Evolutionary conservation across 139 green algal genomes (phyloP), one percentile per base, ranked within the genome.

Genomic region (Mychonastes homosphaera): DNA sequence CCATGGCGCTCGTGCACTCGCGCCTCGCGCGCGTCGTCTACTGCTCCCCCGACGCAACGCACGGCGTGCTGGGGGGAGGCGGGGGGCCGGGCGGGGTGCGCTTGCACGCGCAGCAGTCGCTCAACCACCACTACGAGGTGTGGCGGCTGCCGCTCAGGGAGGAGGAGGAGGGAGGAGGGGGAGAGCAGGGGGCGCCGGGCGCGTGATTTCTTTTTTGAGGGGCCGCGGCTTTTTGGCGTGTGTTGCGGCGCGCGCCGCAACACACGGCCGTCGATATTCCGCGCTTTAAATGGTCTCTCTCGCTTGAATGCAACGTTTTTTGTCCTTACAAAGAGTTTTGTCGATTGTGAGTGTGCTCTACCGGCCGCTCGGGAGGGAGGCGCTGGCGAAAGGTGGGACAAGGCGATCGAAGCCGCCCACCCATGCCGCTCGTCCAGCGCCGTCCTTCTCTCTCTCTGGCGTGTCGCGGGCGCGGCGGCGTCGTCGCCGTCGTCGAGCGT

Each of bases 1-100:
- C 84, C 12, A 97, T 97, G 90, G 90, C 76, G 3, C 56, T 96
- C 59, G 78, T 92, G 63, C 90, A 97, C 73, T 87, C 74, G 1
- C 64, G 90, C 0, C 47, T 95, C 21, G 48, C 78, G 43, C 56
- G 88, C 0, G 79, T 97, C 1, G 48, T 93, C 0, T 92, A 76
- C 63, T 80, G 67, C 43, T 9, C 39, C 9, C 30, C 53, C 2
- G 74, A 88, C 52, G 5, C 6, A 0, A 1, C 4, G 2, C 6
- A 46, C 10, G 86, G 85, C 2, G 80, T 75, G 6, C 44, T 95
- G 27, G 80, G 80, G 4, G 76, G 76, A 0, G 71, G 74, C 7
- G 33, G 63, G 21, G n/a, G n/a, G n/a, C n/a, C n/a, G n/a, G 52
- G 53, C 19, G 24, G 6, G 24, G 61, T 67, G 32, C 55, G 59